Evolutionary conservation across 2,329 filamentous ascomycete species (phyloP), one percentile per base, ranked within the genome.

Genomic region (Calonectria henricotiae): DNA sequence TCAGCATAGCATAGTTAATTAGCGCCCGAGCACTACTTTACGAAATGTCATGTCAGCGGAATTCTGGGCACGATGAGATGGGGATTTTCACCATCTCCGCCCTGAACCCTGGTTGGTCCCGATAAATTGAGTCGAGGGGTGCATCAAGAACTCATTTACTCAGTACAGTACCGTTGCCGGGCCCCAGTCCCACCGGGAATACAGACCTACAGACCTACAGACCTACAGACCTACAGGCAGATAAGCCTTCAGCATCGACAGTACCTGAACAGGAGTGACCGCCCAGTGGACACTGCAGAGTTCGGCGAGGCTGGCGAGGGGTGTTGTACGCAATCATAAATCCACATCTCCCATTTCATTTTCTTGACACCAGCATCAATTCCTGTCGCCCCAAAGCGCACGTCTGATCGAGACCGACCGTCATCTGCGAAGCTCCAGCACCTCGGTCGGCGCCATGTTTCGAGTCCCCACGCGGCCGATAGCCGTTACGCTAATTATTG

Each of bases 171-270:
- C 20, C 20, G 20, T 20, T 20, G 27, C 27, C 27, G 4, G 27
- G 7, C 2, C 27, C 35, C 32, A 39, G 51, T 55, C 30, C 30
- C 27, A 13, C 7, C 32, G 15, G 30, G 51, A 55, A 30, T 30
- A 30, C 7, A 30, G 27, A 30, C 20, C 20, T 20, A 20, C 20
- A 20, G 20, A 20, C 20, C 20, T 20, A 20, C 20, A 20, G 20
- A 20, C 20, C 20, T 20, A 20, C 20, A 20, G 20, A 20, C 20
- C 20, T 30, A 30, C 7, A 30, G 27, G 7, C 27, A 7, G 27
- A 37, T 35, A 20, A 37, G 51, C 51, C 51, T 55, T 32, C 51
- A n/a, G 32, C 30, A 55, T 55, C 51, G 51, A 55, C 51, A 55
- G 17, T 35, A 30, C 51, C n/a, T 20, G 20, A 1, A 54, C 8